Base-by-base conservation (phyloP, 352 stramenopile species). In the Globisporangium yorkense region DNA sequence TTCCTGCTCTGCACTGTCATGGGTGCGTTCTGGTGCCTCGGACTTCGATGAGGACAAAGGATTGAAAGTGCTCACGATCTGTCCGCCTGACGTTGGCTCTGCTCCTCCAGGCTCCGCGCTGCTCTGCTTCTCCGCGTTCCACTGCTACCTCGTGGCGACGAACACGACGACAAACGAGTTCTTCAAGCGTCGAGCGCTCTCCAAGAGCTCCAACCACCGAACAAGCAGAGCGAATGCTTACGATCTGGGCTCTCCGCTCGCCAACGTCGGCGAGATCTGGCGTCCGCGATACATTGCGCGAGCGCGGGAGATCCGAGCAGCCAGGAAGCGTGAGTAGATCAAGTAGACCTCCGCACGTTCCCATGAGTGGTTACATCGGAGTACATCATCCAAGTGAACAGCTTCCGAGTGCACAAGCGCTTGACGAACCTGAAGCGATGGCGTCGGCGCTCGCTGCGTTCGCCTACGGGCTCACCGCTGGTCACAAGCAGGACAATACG, bases 161-260 rank as follows among this genome's bases (percentile, higher is more conserved):
- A 88, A 90, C 61, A 57, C 61, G 21, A 91, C 80, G 9, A 91
- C 80, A 2, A 90, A 88, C 59, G 80, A 88, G 53, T 88, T 88
- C 44, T 88, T 88, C 68, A 90, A 88, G 57, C 64, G 70, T n/a
- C 62, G 70, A 37, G 54, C 56, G n/a, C 45, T 41, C 20, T 7
- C 18, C 29, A 29, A 8, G 24, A 43, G 31, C 48, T 24, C n/a
- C 6, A 58, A 6, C 21, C 24, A 20, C 49, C 33, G 8, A 48
- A 15, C 7, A 45, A n/a, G 10, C 37, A 29, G 8, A 12, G 4
- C 21, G 4, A 45, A 57, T 35, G 3, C 37, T 18, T 77, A 74
- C 51, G 29, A 49, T 18, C 61, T 73, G 5, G 58, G 24, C 9
- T 63, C 66, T 4, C 2, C 63, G 5, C 2, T 55, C n/a, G 51